A percentile compares a stretch with the other conserved stretches of the same genome.
phyloP scores from a whole-genome alignment of 352 stramenopile species.

The Globisporangium sylvaticum region DNA sequence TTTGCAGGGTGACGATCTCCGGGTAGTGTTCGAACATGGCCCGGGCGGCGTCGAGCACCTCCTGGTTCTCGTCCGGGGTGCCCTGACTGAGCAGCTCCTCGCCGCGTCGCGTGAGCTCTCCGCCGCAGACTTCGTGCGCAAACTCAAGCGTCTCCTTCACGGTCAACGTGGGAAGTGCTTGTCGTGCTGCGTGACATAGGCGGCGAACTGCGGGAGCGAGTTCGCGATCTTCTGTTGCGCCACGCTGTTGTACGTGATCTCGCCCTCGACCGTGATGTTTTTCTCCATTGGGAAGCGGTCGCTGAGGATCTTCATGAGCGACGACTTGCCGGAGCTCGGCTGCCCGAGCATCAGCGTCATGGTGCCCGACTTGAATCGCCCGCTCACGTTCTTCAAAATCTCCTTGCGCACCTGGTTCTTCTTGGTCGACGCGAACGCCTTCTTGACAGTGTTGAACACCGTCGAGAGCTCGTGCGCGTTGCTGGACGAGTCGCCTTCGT shows the following conservation, averaged over 20 bases:
- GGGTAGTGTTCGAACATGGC: conserved; percentile 14
- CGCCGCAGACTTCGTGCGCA: conserved; percentile 30
- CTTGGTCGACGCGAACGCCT: neutral
- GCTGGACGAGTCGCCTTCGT: neutral
- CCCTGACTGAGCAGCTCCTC: conserved; percentile 23
- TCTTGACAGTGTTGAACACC: neutral
- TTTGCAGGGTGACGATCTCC: conserved; percentile 4
- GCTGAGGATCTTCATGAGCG: neutral
- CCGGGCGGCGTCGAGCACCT: conserved; percentile 4
- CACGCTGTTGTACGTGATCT: neutral
- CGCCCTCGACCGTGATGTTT: neutral
- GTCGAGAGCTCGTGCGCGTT: neutral
- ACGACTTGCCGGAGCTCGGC: neutral
- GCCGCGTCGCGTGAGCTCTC: conserved; percentile 14
- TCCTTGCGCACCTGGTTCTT: neutral
- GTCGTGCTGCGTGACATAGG: conserved; percentile 41
- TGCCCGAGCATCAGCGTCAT: neutral
- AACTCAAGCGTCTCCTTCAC: conserved; percentile 56
- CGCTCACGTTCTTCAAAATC: neutral
- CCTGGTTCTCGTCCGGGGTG: conserved; percentile 23
- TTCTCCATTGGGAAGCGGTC: neutral
- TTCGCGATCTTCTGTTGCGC: neutral
- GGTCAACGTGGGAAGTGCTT: conserved; percentile 82
- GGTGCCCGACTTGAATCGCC: neutral
- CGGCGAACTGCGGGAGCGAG: conserved; percentile 17